Evolutionary conservation across 1,139 yeast species (phyloP).

Genomic region (Yamadazyma conglobata): DNA sequence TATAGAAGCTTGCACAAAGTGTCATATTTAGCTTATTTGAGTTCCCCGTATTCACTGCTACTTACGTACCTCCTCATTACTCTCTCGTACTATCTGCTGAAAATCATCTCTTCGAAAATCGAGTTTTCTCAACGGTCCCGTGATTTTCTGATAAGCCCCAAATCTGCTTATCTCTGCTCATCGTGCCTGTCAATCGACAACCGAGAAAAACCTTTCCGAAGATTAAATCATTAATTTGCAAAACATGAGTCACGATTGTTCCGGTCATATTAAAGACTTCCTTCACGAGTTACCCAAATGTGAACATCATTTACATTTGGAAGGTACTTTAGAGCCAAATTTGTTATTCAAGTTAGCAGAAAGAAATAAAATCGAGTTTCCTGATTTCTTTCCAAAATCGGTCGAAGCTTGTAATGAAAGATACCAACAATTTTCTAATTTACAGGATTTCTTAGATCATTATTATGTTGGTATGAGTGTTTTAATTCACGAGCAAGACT

Average conservation of each 20-base stretch:
- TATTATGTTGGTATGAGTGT: slow-evolving; percentile 80
- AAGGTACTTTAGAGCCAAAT: slow-evolving; percentile 76
- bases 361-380: slow-evolving; percentile 53
- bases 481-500: slow-evolving; percentile 61
- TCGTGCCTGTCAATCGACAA: too few relatives aligned
- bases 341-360: slow-evolving; percentile 62
- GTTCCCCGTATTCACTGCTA: too few relatives aligned
- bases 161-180: too few relatives aligned
- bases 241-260: slow-evolving; percentile 14
- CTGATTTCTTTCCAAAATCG: slow-evolving; percentile 55
- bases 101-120: too few relatives aligned
- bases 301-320: slow-evolving; percentile 79
- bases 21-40: too few relatives aligned
- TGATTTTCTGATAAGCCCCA: too few relatives aligned
- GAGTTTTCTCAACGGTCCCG: too few relatives aligned
- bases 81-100: too few relatives aligned
- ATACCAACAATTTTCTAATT: slow-evolving; percentile 57
- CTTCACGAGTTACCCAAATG: slow-evolving; percentile 71
- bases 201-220: slow-evolving; percentile 2
- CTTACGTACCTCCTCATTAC: too few relatives aligned
- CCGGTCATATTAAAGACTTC: slow-evolving; percentile 32
- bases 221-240: not conserved
- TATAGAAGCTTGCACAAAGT: too few relatives aligned
- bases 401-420: slow-evolving; percentile 53
- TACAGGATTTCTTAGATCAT: slow-evolving; percentile 74